Base-by-base conservation (phyloP, 2,329 filamentous ascomycete species). In the Byssothecium circinans region DNA sequence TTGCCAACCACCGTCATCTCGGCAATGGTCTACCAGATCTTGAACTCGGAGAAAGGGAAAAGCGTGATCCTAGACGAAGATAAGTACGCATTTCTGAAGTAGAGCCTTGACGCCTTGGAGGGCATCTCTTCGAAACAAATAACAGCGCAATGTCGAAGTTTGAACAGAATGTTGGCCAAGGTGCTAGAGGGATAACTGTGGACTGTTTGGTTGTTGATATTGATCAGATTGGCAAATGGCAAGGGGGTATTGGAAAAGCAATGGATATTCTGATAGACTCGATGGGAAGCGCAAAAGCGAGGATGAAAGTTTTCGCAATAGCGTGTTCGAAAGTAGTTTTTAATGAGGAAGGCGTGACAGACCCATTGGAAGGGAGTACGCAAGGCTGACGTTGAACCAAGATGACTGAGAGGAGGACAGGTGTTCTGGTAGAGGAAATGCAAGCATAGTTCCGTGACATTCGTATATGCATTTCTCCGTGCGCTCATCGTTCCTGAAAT, bases 401-500 rank as follows among this genome's bases (percentile, higher is more conserved):
- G 40, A 43, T 22, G 40, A 35, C 30, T 35, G 29, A 25, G 19
- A 32, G 10, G 23, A 23, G 35, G 35, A 37, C 11, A 22, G 14
- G 35, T 8, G 15, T 30, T 30, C 27, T 35, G 15, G 6, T 29
- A 41, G 17, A 18, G n/a, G n/a, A 15, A 19, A 6, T 20, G 15
- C n/a, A 37, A 11, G 20, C 14, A 18, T 36, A 20, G 12, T 19
- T 11, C 12, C 23, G 11, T 38, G 15, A 38, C 23, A 30, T 36
- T 50, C 41, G 45, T 50, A 42, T 37, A 41, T 50, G 41, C 43
- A 51, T 51, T 50, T 43, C 36, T 47, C 32, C 39, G 38, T 45
- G 29, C 30, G 40, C 10, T 25, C 23, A 10, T 25, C 23, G 23
- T 25, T 10, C 23, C 23, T 5, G 6, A 25, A 5, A 44, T 34